Percentiles rank a stretch among this genome's conserved stretches.
These are phyloP conservation scores for Mucor racemosus DNA, from an alignment of 371 early-diverging fungal genomes.

Conservation along the genomic window DNA sequence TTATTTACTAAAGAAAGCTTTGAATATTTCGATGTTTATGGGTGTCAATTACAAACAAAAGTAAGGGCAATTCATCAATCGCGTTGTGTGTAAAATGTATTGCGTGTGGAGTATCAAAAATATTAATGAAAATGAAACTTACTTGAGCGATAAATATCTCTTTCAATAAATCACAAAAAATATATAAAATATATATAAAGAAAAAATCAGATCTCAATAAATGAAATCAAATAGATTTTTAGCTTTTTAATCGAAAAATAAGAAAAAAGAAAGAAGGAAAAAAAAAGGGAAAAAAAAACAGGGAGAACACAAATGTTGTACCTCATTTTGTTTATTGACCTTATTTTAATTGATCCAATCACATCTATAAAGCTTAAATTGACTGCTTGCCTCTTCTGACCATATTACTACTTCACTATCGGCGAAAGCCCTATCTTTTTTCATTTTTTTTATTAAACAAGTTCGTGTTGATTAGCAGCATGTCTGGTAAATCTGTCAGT, in stretches of 20 bases:
- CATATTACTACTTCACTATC: neutral
- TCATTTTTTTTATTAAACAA: neutral
- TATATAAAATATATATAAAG: neutral
- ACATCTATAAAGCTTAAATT: slow-evolving; percentile 6
- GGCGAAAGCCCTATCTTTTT: neutral
- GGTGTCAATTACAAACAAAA: neutral
- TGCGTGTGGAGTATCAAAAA: slow-evolving; percentile 6
- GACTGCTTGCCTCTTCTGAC: neutral
- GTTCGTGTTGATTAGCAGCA: neutral
- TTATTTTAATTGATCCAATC: slow-evolving; percentile 18
- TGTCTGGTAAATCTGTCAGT: slow-evolving; percentile 23
- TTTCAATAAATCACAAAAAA: neutral
- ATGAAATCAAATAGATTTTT: neutral
- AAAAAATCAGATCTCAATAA: neutral
- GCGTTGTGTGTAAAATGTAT: neutral
- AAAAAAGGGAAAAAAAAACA: slow-evolving; percentile 7
- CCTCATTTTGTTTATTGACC: slow-evolving; percentile 17
- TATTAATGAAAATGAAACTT: neutral
- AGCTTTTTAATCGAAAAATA: neutral
- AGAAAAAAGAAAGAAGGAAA: neutral
- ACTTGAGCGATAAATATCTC: neutral
- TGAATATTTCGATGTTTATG: neutral
- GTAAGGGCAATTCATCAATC: neutral
- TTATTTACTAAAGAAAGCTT: neutral
- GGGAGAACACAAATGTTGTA: slow-evolving; percentile 14